A percentile compares a stretch with the other conserved stretches of the same genome.
phyloP scores from a whole-genome alignment of 108 stramenopile genomes.

The Skeletonema tropicum region DNA sequence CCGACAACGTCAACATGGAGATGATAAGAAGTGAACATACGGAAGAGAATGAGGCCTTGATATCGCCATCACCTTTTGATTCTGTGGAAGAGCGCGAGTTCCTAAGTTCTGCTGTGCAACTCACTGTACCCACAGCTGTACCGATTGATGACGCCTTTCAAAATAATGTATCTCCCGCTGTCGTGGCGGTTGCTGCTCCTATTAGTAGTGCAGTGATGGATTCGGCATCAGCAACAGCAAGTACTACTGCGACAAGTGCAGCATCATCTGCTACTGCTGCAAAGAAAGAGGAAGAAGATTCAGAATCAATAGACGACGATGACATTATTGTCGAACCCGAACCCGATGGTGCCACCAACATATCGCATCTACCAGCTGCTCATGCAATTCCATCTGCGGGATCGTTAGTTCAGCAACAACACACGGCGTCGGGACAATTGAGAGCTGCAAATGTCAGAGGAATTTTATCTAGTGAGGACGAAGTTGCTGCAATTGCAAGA shows the following conservation, averaged over 20 bases:
- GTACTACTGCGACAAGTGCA: no score
- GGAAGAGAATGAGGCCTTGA: background rate
- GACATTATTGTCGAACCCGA: slow-evolving; percentile 7
- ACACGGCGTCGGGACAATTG: slow-evolving; percentile 4
- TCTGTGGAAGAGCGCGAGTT: slow-evolving; percentile 4
- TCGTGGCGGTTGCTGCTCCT: slow-evolving; percentile 1
- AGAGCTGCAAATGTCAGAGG: slow-evolving; percentile 32
- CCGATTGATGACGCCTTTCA: slow-evolving; percentile 14
- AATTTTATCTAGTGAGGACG: slow-evolving; percentile 29
- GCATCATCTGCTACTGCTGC: background rate
- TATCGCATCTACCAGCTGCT: slow-evolving; percentile 5
- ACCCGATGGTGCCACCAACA: slow-evolving; percentile 2
- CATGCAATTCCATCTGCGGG: background rate
- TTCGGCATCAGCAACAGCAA: background rate
- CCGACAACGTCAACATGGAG: background rate
- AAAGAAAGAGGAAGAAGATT: background rate
- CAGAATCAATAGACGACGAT: slow-evolving; percentile 5
- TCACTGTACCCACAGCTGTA: slow-evolving; percentile 20
- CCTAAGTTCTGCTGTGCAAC: background rate
- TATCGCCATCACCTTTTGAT: slow-evolving; percentile 17
- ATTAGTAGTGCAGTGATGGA: background rate
- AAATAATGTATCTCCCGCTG: background rate
- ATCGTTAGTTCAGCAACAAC: slow-evolving; percentile 5
- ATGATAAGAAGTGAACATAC: background rate
- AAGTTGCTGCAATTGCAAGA: slow-evolving; percentile 13